phyloP scores from a whole-genome alignment of 73 alveolate species.

The Paramecium tetraurelia region DNA sequence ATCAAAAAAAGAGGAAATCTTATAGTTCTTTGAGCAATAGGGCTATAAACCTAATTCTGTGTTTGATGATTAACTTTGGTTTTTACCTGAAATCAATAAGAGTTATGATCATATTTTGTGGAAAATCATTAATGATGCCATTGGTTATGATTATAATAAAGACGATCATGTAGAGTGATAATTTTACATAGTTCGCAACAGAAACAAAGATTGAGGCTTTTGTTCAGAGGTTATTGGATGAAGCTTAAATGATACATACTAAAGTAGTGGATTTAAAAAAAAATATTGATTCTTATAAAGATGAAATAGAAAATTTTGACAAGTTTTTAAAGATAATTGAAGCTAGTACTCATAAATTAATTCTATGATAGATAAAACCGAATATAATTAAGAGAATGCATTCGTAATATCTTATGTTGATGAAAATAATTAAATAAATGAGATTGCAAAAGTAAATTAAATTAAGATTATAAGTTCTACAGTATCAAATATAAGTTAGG shows the following conservation, averaged over 20 bases:
- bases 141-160: not conserved
- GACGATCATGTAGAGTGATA: not conserved
- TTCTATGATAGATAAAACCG: not conserved
- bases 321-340: not conserved
- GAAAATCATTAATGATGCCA: not conserved
- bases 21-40: not conserved
- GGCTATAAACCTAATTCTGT: not conserved
- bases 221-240: conserved; percentile 21
- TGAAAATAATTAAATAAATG: not conserved
- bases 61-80: not conserved
- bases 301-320: not conserved
- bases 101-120: not conserved
- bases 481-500: not conserved
- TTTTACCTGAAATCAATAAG: not conserved
- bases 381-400: conserved; percentile 11
- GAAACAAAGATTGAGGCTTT: not conserved
- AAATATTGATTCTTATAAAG: not conserved
- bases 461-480: not conserved
- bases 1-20: not conserved
- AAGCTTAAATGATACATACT: not conserved
- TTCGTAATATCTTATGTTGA: conserved; percentile 13
- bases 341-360: not conserved
- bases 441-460: not conserved
- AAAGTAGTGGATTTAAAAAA: not conserved
- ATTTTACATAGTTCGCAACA: not conserved